Conservation (phyloP, 1,284 basidiomycete species). For the Tilletia walkeri region DNA sequence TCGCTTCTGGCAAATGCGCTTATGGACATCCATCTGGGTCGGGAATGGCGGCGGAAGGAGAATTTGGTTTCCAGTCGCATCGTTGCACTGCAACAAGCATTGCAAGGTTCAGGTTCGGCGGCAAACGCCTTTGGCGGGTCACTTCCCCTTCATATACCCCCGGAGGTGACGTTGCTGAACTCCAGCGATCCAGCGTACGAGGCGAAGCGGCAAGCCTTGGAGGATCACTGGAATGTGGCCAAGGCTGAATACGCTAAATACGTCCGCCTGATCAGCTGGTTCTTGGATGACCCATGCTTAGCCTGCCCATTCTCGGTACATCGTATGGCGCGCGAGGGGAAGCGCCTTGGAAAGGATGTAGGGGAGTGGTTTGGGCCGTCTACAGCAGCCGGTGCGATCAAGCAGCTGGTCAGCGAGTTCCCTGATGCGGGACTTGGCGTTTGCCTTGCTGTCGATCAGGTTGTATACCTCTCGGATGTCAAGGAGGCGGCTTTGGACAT, state of each 20-base stretch:
- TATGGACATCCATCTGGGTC: conserved; percentile 74
- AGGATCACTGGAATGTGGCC: neutral
- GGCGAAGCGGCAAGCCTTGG: conserved; percentile 35
- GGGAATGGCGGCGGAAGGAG: conserved; percentile 35
- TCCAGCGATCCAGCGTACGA: conserved; percentile 4
- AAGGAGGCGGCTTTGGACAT: conserved; percentile 69
- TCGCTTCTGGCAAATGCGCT: conserved; percentile 86
- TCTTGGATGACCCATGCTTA: conserved; percentile 83
- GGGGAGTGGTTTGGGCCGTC: conserved; percentile 98
- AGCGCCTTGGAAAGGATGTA: conserved; percentile 89
- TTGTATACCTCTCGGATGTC: conserved; percentile 82
- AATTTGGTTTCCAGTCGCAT: neutral
- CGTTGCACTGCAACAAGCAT: conserved; percentile 9
- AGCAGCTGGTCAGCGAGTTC: conserved; percentile 70
- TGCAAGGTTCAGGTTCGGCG: conserved; percentile 19
- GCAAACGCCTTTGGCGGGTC: neutral
- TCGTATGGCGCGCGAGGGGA: conserved; percentile 89
- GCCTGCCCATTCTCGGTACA: conserved; percentile 93
- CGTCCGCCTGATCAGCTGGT: conserved; percentile 86
- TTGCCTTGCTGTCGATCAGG: conserved; percentile 76
- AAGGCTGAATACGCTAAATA: conserved; percentile 61
- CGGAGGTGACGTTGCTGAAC: conserved; percentile 27
- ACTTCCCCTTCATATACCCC: neutral
- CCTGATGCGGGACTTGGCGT: conserved; percentile 79
- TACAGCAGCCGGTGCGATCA: conserved; percentile 91